phyloP scores from a whole-genome alignment of 768 basidiomycete species.

The Suillus occidentalis region DNA sequence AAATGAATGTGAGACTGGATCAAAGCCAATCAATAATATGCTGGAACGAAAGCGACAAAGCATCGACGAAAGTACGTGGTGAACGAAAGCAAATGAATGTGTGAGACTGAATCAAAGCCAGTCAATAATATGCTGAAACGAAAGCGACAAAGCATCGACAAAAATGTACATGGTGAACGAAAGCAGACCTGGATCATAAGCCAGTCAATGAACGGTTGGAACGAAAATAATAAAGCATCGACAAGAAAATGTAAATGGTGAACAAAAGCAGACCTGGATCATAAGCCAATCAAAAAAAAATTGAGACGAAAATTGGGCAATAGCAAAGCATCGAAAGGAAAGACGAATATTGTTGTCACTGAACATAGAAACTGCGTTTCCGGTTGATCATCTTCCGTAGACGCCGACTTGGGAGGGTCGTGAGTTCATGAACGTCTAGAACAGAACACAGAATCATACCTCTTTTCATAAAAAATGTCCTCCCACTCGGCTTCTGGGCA shows the following conservation, averaged over 20 bases:
- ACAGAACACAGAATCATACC: constrained; percentile 18
- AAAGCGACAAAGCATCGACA: too few relatives aligned
- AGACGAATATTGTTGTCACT: too few relatives aligned
- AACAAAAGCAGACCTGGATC: not conserved
- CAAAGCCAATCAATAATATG: not conserved
- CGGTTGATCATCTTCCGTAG: not conserved
- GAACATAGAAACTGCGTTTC: not conserved
- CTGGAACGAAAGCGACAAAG: too few relatives aligned
- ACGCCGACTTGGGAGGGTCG: not conserved
- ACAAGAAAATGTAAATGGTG: not conserved
- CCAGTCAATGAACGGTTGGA: too few relatives aligned
- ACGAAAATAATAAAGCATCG: too few relatives aligned
- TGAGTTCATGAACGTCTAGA: not conserved
- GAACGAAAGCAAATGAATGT: too few relatives aligned
- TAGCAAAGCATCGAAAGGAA: not conserved
- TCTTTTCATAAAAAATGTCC: constrained; percentile 26
- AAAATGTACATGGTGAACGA: too few relatives aligned
- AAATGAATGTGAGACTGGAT: too few relatives aligned
- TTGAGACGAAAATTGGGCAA: not conserved
- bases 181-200: too few relatives aligned
- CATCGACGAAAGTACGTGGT: too few relatives aligned
- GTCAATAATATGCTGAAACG: too few relatives aligned
- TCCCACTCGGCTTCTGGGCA: constrained; percentile 31
- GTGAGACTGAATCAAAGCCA: too few relatives aligned
- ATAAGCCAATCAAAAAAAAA: not conserved